These are phyloP conservation scores for Chlamydomonas schloesseri DNA, from an alignment of 139 green algal species.

Conservation along the genomic window DNA sequence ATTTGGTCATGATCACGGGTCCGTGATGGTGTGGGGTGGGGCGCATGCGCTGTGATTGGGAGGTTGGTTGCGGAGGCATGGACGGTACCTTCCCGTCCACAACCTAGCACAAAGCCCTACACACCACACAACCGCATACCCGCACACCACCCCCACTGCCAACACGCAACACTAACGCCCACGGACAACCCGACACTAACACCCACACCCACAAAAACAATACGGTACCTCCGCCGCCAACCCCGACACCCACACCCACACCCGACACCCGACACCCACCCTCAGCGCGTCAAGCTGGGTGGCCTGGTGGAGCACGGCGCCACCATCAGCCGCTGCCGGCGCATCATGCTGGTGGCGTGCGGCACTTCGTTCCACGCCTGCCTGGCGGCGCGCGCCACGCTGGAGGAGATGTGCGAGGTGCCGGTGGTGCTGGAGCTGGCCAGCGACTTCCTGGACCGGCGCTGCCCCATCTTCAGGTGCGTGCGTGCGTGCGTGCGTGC, in stretches of 20 bases:
- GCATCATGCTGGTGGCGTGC: conserved; percentile 95
- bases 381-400: conserved; percentile 79
- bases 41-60: no score
- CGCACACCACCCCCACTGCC: no score
- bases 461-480: conserved; percentile 82
- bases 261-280: conserved; percentile 5
- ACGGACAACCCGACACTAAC: no score
- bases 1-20: no score
- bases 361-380: conserved; percentile 94
- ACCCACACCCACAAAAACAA: no score
- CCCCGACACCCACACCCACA: conserved; percentile 50
- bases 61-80: no score
- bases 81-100: no score
- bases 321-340: conserved; percentile 65
- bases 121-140: no score
- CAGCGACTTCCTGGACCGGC: conserved; percentile 92
- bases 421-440: conserved; percentile 95
- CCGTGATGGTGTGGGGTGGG: no score
- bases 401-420: conserved; percentile 74
- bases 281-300: conserved; percentile 81
- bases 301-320: conserved; percentile 76
- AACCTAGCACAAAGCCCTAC: not conserved
- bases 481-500: not conserved
- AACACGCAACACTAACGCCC: no score
- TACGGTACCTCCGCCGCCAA: no score